Base-by-base conservation (phyloP, 345 rosid genomes). In the Hevea brasiliensis region DNA sequence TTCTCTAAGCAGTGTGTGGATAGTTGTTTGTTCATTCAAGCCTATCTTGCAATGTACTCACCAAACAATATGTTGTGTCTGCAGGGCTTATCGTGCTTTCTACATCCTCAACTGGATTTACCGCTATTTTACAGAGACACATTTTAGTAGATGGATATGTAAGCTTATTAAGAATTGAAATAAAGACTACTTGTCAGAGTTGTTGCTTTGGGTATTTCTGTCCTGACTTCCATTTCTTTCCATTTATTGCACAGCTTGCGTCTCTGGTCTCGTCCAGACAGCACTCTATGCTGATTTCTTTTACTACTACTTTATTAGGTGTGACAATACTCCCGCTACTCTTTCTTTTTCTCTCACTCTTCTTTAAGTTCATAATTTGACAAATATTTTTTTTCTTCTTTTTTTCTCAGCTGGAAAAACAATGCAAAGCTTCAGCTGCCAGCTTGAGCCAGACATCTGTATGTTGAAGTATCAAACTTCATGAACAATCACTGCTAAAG, bases 281-380 rank as follows among this genome's bases (percentile, higher is more conserved):
- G 96, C 88, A 68, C 89, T 94, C 18, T 92, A 94, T 45, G 97
- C 92, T 0, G 97, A 94, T 79, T 94, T 94, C 89, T 94, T 94
- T 82, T 94, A 94, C 77, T 94, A 89, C 83, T 94, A 94, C 79
- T 92, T 92, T 81, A 57, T 89, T 32, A 94, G 98, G 98, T 90
- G 72, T 61, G 66, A 44, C 55, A 65, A 62, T 35, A 17, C n/a
- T 66, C 50, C 72, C 18, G 29, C 13, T 15, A 53, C 7, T 61
- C 27, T 57, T 21, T 32, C 27, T 6, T 6, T 41, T 20, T 44
- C n/a, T 71, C 21, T 1, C 21, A 41, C 70, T 61, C 11, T 67
- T 42, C 20, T 9, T 7, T 41, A 2, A n/a, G 7, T 60, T 26
- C 9, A 42, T 70, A 48, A 67, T 48, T 45, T 66, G 35, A 5